These are phyloP conservation scores for Phylloporus scabripes DNA, from an alignment of 768 basidiomycete species.

Conservation along the genomic window DNA sequence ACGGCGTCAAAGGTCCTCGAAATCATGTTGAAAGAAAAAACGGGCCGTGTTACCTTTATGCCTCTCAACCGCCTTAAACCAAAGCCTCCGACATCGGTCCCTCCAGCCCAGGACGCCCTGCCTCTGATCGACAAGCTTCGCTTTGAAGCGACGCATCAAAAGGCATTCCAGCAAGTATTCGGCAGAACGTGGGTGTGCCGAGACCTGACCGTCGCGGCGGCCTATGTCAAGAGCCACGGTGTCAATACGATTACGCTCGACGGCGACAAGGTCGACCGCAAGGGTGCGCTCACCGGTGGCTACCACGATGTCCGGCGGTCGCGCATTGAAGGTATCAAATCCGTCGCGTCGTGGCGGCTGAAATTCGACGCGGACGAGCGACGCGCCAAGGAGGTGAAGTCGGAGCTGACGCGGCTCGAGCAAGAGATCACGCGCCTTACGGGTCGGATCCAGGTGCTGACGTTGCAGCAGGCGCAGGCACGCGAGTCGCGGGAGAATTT, in stretches of 20 bases:
- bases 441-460: slow-evolving; percentile 66
- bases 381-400: slow-evolving; percentile 69
- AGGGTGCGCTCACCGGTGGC: slow-evolving; percentile 93
- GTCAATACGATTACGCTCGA: slow-evolving; percentile 97
- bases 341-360: slow-evolving; percentile 66
- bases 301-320: slow-evolving; percentile 91
- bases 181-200: slow-evolving; percentile 96
- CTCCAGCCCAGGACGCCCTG: slow-evolving; percentile 68
- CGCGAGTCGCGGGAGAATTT: slow-evolving; percentile 63
- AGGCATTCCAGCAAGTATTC: slow-evolving; percentile 96
- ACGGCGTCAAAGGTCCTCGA: slow-evolving; percentile 91
- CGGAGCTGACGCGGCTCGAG: slow-evolving; percentile 63
- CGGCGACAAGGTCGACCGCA: slow-evolving; percentile 95
- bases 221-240: slow-evolving; percentile 90
- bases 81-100: slow-evolving; percentile 51
- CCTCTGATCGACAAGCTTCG: slow-evolving; percentile 79
- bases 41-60: slow-evolving; percentile 96
- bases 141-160: slow-evolving; percentile 63
- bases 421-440: slow-evolving; percentile 77
- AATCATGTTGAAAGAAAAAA: slow-evolving; percentile 88
- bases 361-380: slow-evolving; percentile 64
- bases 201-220: slow-evolving; percentile 86
- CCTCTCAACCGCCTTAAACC: slow-evolving; percentile 92
- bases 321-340: slow-evolving; percentile 81
- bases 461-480: slow-evolving; percentile 66